phyloP scores from a whole-genome alignment of 2,329 filamentous ascomycete genomes.

The Cladosporium austrohemisphaericum region DNA sequence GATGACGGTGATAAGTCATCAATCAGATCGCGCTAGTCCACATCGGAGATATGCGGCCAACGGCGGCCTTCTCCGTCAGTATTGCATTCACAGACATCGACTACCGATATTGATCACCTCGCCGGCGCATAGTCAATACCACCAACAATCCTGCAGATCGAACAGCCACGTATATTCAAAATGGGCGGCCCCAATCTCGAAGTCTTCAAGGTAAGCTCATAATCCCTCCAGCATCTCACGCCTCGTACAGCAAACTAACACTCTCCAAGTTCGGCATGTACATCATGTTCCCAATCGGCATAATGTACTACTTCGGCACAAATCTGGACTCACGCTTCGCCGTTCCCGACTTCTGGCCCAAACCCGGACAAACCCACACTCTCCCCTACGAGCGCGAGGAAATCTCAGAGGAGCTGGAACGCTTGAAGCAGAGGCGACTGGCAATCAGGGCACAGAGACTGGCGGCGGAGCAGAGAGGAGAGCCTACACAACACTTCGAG shows the following conservation, averaged over 20 bases:
- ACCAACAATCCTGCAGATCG: too few species aligned
- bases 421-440: slow-evolving; percentile 55
- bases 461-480: slow-evolving; percentile 36
- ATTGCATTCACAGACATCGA: slow-evolving; percentile 4
- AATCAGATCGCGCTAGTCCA: neutral
- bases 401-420: slow-evolving; percentile 74
- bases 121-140: too few species aligned
- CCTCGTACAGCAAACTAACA: neutral
- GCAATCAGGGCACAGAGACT: slow-evolving; percentile 47
- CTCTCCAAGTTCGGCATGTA: slow-evolving; percentile 87
- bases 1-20: neutral
- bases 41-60: slow-evolving; percentile 3
- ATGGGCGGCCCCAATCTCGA: slow-evolving; percentile 88
- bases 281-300: slow-evolving; percentile 95
- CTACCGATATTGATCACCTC: too few species aligned
- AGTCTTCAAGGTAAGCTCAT: slow-evolving; percentile 74
- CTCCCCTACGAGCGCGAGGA: slow-evolving; percentile 76
- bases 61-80: slow-evolving; percentile 3
- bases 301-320: slow-evolving; percentile 99
- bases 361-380: slow-evolving; percentile 69
- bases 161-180: slow-evolving; percentile 30
- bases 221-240: neutral
- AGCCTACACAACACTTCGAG: slow-evolving; percentile 23
- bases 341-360: slow-evolving; percentile 92
- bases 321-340: slow-evolving; percentile 91